Evolutionary conservation across 179 eudicot genomes (phyloP).

Genomic region (Monotropa hypopitys): DNA sequence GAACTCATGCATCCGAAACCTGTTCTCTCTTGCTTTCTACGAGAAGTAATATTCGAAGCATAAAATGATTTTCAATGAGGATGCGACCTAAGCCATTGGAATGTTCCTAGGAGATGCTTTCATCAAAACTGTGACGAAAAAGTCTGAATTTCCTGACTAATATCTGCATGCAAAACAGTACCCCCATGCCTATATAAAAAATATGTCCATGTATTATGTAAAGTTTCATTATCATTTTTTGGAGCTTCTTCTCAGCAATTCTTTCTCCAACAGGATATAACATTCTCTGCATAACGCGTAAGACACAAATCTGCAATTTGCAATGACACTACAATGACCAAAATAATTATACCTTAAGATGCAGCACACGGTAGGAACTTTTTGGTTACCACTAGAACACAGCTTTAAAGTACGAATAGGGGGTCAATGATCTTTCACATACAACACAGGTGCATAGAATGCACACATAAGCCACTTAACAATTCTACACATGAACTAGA

Average conservation of each 20-base stretch:
- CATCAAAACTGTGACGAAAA: no score
- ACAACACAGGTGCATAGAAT: not conserved
- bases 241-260: not conserved
- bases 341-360: not conserved
- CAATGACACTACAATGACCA: not conserved
- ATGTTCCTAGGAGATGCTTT: no score
- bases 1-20: not conserved
- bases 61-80: no score
- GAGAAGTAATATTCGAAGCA: no score
- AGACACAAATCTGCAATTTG: not conserved
- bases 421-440: not conserved
- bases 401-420: not conserved
- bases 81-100: no score
- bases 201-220: no score
- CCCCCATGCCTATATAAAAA: no score
- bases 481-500: not conserved
- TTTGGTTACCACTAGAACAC: not conserved
- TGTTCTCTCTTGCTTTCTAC: no score
- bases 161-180: no score
- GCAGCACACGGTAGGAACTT: not conserved
- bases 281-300: not conserved
- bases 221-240: not conserved
- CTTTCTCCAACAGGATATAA: not conserved
- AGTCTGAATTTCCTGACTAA: no score
- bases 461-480: not conserved